phyloP scores from a whole-genome alignment of 169 alveolate species.

The Besnoitia besnoiti region DNA sequence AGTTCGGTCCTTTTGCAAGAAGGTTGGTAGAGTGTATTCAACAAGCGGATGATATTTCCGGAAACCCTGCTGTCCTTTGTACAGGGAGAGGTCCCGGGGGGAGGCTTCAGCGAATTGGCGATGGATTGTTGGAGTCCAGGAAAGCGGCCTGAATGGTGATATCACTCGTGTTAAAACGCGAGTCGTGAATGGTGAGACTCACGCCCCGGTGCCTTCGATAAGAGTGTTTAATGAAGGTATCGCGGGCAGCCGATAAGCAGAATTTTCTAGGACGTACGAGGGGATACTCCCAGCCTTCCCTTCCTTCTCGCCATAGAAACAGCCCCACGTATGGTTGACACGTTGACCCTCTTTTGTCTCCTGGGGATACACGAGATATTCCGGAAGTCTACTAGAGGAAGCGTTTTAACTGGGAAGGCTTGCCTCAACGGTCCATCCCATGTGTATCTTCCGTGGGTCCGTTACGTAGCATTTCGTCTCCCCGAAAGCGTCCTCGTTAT shows the following conservation, averaged over 20 bases:
- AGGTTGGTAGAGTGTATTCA: conserved; percentile 52
- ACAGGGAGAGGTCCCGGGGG: conserved; percentile 58
- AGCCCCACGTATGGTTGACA: conserved; percentile 54
- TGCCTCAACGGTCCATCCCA: conserved; percentile 60
- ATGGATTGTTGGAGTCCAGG: conserved; percentile 49
- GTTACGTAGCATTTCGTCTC: conserved; percentile 76
- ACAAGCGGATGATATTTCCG: conserved; percentile 45
- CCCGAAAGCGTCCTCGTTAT: conserved; percentile 72
- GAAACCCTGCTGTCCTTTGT: conserved; percentile 60
- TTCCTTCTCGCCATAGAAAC: conserved; percentile 67
- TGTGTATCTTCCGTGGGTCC: conserved; percentile 46
- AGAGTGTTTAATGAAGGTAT: background rate
- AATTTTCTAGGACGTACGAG: background rate
- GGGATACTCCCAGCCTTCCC: background rate
- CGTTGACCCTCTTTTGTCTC: background rate
- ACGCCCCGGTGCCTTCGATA: background rate
- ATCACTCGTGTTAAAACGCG: background rate
- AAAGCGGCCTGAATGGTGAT: background rate
- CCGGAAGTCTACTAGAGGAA: background rate
- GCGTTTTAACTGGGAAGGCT: background rate
- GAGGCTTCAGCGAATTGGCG: conserved; percentile 48
- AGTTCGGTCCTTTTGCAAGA: conserved; percentile 1
- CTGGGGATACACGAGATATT: background rate
- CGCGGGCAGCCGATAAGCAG: conserved; percentile 33
- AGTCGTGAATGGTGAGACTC: background rate